These are phyloP conservation scores for Saxophila tyrrhenica DNA, from an alignment of 495 filamentous ascomycete species.

Conservation along the genomic window DNA sequence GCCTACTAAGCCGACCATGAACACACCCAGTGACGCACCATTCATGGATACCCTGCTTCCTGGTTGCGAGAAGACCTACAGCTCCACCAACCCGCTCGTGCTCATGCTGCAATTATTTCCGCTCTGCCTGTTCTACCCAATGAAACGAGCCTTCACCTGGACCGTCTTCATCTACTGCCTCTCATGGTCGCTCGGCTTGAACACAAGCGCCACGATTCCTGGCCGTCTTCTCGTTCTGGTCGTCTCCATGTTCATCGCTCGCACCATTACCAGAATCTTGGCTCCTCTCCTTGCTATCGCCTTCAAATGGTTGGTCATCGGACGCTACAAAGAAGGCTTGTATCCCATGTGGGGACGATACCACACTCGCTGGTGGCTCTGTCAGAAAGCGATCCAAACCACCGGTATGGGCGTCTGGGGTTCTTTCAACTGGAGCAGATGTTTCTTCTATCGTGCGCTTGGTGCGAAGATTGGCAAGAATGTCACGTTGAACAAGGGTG, in stretches of 20 bases:
- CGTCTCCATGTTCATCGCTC: slow-evolving; percentile 26
- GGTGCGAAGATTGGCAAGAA: slow-evolving; percentile 35
- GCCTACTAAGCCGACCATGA: not conserved
- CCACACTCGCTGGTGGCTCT: slow-evolving; percentile 40
- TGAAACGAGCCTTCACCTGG: slow-evolving; percentile 33
- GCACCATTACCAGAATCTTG: slow-evolving; percentile 20
- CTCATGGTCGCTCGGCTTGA: slow-evolving; percentile 19
- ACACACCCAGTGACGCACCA: slow-evolving; percentile 10
- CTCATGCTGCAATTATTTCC: slow-evolving; percentile 33
- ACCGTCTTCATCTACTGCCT: slow-evolving; percentile 30
- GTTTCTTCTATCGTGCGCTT: slow-evolving; percentile 34
- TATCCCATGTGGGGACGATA: slow-evolving; percentile 40
- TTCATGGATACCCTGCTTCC: slow-evolving; percentile 10
- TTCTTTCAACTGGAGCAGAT: slow-evolving; percentile 24
- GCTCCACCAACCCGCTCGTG: slow-evolving; percentile 31
- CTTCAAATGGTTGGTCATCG: slow-evolving; percentile 38
- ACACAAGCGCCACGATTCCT: slow-evolving; percentile 19
- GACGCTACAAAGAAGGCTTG: slow-evolving; percentile 33
- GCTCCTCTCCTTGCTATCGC: slow-evolving; percentile 30
- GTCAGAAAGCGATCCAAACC: slow-evolving; percentile 33
- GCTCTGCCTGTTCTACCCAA: slow-evolving; percentile 28
- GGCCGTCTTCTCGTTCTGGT: slow-evolving; percentile 31
- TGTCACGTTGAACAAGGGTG: slow-evolving; percentile 27
- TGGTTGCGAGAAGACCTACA: slow-evolving; percentile 27
- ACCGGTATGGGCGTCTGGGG: slow-evolving; percentile 32